phyloP scores from a whole-genome alignment of 2,329 filamentous ascomycete genomes.

The Balansia obtecta region DNA sequence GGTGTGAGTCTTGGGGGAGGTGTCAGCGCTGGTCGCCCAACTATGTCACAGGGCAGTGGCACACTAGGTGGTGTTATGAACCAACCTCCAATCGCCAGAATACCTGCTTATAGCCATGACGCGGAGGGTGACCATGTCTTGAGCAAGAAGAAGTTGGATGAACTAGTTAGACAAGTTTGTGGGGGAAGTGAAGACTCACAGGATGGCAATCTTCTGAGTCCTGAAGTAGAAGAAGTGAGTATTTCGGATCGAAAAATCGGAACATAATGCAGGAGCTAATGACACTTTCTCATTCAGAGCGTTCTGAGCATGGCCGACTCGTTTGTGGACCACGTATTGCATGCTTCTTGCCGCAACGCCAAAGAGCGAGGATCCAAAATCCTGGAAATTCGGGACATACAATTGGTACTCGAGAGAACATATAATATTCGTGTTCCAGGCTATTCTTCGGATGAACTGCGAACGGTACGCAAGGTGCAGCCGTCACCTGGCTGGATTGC shows the following conservation, averaged over 20 bases:
- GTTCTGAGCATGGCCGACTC: conserved; percentile 84
- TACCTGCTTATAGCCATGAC: conserved; percentile 76
- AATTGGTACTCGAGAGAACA: conserved; percentile 69
- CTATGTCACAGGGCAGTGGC: conserved; percentile 65
- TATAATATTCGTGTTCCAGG: conserved; percentile 91
- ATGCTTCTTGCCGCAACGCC: conserved; percentile 76
- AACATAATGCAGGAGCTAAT: conserved; percentile 9
- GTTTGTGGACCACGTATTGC: conserved; percentile 85
- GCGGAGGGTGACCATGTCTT: conserved; percentile 85
- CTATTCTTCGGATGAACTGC: conserved; percentile 86
- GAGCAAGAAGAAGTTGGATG: conserved; percentile 96
- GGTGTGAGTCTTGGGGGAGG: conserved; percentile 60
- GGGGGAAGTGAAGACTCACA: conserved; percentile 62
- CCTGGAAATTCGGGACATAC: conserved; percentile 78
- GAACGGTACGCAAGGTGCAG: conserved; percentile 87
- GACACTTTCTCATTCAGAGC: conserved; percentile 39
- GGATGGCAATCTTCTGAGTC: conserved; percentile 66
- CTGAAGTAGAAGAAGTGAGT: conserved; percentile 89
- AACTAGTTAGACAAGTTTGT: conserved; percentile 86
- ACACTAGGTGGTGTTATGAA: conserved; percentile 72
- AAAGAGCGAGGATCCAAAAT: conserved; percentile 86
- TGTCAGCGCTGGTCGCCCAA: conserved; percentile 59
- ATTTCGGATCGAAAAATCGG: not conserved
- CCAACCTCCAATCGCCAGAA: conserved; percentile 72
- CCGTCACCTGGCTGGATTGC: conserved; percentile 82